phyloP scores from a whole-genome alignment of 2,329 filamentous ascomycete species.

The Fusarium nanum region DNA sequence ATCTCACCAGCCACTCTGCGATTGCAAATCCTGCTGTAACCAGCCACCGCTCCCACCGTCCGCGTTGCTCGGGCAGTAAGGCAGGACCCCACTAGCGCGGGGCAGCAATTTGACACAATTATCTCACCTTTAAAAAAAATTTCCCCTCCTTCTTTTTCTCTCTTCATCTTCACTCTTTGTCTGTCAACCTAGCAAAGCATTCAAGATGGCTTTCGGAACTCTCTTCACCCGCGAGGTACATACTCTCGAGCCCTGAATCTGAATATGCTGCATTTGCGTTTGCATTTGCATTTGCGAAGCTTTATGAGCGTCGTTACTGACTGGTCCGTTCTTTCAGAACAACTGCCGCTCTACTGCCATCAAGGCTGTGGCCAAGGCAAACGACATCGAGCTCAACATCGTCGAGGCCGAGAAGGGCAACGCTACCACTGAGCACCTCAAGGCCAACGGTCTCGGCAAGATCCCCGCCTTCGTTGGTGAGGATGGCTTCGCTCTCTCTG shows the following conservation, averaged over 20 bases:
- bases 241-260: slow-evolving; percentile 38
- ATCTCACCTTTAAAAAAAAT: slow-evolving; percentile 50
- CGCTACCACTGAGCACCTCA: slow-evolving; percentile 80
- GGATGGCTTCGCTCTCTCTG: slow-evolving; percentile 89
- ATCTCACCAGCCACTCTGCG: slow-evolving; percentile 15
- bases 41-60: slow-evolving; percentile 29
- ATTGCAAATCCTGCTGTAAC: background rate
- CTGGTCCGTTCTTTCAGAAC: slow-evolving; percentile 64
- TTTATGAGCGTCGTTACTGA: slow-evolving; percentile 50
- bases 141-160: slow-evolving; percentile 41
- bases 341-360: slow-evolving; percentile 92
- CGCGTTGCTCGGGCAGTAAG: slow-evolving; percentile 46
- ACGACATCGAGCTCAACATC: slow-evolving; percentile 90
- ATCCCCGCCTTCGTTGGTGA: slow-evolving; percentile 91
- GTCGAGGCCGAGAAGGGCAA: slow-evolving; percentile 76
- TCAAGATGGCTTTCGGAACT: slow-evolving; percentile 96
- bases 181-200: slow-evolving; percentile 49
- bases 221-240: slow-evolving; percentile 87
- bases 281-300: slow-evolving; percentile 14
- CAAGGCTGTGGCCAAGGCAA: slow-evolving; percentile 95
- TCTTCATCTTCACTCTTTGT: slow-evolving; percentile 42
- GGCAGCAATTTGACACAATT: slow-evolving; percentile 48
- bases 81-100: slow-evolving; percentile 48
- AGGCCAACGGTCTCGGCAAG: slow-evolving; percentile 89
- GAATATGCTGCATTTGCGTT: slow-evolving; percentile 23